These are phyloP conservation scores for Paramecium primaurelia DNA, from an alignment of 73 alveolate species.

Conservation along the genomic window DNA sequence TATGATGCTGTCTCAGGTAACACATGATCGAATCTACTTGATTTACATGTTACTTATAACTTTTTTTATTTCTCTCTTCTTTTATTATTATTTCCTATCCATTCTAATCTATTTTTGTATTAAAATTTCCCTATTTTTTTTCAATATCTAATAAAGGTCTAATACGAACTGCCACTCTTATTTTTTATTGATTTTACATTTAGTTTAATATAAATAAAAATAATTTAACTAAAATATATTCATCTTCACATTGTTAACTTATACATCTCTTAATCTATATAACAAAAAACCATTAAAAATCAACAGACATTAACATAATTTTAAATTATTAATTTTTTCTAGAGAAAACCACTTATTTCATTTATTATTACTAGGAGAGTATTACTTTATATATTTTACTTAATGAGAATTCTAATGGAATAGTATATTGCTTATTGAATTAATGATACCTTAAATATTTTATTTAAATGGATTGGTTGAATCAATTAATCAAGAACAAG, in stretches of 20 bases:
- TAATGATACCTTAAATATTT: neutral
- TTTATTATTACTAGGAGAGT: neutral
- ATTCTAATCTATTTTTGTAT: conserved; percentile 64
- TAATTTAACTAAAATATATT: neutral
- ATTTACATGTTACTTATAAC: conserved; percentile 60
- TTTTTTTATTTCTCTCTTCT: conserved; percentile 58
- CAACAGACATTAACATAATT: neutral
- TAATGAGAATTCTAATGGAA: neutral
- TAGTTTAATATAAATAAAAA: neutral
- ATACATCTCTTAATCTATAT: neutral
- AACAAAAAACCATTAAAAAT: neutral
- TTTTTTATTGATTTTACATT: neutral
- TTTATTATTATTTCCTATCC: conserved; percentile 65
- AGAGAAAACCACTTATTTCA: neutral
- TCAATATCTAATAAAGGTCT: conserved; percentile 70
- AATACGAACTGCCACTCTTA: conserved; percentile 70
- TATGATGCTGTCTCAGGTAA: conserved; percentile 76
- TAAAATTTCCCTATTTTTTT: conserved; percentile 50
- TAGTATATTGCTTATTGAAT: neutral
- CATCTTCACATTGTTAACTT: neutral
- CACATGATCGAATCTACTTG: conserved; percentile 71
- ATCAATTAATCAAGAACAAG: neutral
- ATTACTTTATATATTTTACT: neutral
- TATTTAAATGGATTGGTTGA: neutral
- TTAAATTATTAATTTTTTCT: too few species aligned